A percentile compares a stretch with the other conserved stretches of the same genome.
These are phyloP conservation scores for Mycena polygramma DNA, from an alignment of 768 basidiomycete genomes.

Conservation along the genomic window DNA sequence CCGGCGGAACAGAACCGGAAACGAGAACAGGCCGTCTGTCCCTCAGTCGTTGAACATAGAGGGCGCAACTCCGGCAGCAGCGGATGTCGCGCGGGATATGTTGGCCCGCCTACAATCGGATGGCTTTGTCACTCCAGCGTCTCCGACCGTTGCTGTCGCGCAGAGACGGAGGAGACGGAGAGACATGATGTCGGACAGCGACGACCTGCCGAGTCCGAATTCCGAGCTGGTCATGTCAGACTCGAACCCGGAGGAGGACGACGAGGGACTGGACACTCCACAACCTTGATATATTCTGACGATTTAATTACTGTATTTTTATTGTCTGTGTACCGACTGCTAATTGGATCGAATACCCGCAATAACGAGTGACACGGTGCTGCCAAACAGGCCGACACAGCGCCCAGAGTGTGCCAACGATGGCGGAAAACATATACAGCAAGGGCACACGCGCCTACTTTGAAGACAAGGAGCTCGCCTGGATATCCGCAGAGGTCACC, in stretches of 20 bases:
- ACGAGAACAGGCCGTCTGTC: conserved; percentile 49
- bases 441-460: conserved; percentile 94
- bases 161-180: conserved; percentile 56
- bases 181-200: conserved; percentile 33
- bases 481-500: conserved; percentile 91
- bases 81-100: conserved; percentile 80
- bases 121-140: conserved; percentile 69
- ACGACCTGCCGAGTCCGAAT: conserved; percentile 25
- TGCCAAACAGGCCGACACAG: neutral
- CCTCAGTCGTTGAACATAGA: conserved; percentile 53
- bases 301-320: conserved; percentile 35
- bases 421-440: conserved; percentile 94
- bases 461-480: conserved; percentile 93
- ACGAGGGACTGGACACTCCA: conserved; percentile 14
- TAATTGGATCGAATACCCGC: conserved; percentile 10
- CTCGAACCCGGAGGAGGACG: conserved; percentile 23
- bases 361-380: no score
- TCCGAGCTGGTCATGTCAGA: conserved; percentile 19
- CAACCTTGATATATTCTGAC: conserved; percentile 28
- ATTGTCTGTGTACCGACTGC: conserved; percentile 19
- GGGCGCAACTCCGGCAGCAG: conserved; percentile 49
- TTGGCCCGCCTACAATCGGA: conserved; percentile 79
- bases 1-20: conserved; percentile 61
- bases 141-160: conserved; percentile 58
- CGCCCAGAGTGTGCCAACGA: conserved; percentile 45